Evolutionary conservation across 352 stramenopile genomes (phyloP).

Genomic region (Phytophthora palmivora): DNA sequence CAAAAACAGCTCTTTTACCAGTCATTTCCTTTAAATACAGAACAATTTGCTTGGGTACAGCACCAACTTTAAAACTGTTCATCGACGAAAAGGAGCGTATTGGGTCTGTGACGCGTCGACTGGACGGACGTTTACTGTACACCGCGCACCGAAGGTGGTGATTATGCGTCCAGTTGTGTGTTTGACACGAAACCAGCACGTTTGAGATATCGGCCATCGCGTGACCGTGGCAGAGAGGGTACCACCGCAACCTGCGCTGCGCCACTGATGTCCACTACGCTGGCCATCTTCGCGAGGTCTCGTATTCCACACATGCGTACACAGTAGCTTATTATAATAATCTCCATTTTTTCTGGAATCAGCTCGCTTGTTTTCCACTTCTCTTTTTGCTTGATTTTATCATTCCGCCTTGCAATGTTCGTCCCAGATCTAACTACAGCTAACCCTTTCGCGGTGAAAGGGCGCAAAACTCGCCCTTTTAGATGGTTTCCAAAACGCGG

Average conservation of each 20-base stretch:
- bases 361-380: slow-evolving; percentile 2
- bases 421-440: neutral
- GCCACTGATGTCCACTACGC: neutral
- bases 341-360: neutral
- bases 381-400: slow-evolving; percentile 1
- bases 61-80: slow-evolving; percentile 1
- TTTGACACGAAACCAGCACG: neutral
- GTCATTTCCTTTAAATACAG: slow-evolving; percentile 11
- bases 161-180: slow-evolving; percentile 9
- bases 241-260: neutral
- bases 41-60: slow-evolving; percentile 5
- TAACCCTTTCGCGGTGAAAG: neutral
- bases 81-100: slow-evolving; percentile 8
- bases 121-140: slow-evolving; percentile 1
- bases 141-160: neutral
- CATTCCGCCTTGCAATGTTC: neutral
- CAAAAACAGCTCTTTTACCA: neutral
- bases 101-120: neutral
- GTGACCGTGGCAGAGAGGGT: neutral
- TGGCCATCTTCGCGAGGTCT: neutral
- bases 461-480: too few relatives aligned
- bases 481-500: too few relatives aligned
- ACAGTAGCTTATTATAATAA: slow-evolving; percentile 13
- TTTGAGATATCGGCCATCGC: neutral
- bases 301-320: neutral